These are phyloP conservation scores for Irpex lacteus DNA, from an alignment of 1,284 basidiomycete genomes.

Conservation along the genomic window DNA sequence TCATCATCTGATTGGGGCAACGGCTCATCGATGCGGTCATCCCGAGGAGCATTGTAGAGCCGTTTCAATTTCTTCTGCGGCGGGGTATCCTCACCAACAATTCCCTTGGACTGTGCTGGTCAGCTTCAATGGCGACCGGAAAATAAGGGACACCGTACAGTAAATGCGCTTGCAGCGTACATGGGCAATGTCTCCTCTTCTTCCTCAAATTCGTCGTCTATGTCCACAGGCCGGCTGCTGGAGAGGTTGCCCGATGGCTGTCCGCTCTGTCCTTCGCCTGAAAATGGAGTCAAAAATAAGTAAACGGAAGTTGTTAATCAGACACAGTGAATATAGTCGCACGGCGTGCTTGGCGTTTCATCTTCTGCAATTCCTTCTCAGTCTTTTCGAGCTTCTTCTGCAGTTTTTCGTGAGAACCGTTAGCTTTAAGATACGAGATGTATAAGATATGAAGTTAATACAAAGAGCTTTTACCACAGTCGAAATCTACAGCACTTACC, in stretches of 20 bases:
- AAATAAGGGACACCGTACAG: no score
- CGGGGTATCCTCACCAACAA: not conserved
- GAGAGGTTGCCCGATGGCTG: no score
- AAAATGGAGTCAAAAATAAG: not conserved
- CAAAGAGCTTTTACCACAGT: not conserved
- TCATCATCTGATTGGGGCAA: not conserved
- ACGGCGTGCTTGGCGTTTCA: not conserved
- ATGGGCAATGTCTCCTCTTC: no score
- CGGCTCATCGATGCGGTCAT: not conserved
- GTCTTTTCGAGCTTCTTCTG: not conserved
- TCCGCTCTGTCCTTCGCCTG: not conserved
- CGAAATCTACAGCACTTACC: not conserved
- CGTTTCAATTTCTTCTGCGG: not conserved
- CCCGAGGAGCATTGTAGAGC: not conserved
- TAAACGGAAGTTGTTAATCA: not conserved
- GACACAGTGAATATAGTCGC: no score
- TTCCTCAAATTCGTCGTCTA: no score
- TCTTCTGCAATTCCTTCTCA: not conserved
- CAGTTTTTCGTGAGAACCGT: no score
- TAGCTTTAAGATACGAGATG: no score
- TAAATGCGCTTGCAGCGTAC: no score
- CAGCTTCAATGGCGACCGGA: no score
- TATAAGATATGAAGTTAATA: not conserved
- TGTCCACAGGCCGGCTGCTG: no score
- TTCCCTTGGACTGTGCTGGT: no score